A percentile compares a stretch with the other conserved stretches of the same genome.
These are phyloP conservation scores for Monosporozyma servazzii DNA, from an alignment of 805 yeast genomes.

Conservation along the genomic window DNA sequence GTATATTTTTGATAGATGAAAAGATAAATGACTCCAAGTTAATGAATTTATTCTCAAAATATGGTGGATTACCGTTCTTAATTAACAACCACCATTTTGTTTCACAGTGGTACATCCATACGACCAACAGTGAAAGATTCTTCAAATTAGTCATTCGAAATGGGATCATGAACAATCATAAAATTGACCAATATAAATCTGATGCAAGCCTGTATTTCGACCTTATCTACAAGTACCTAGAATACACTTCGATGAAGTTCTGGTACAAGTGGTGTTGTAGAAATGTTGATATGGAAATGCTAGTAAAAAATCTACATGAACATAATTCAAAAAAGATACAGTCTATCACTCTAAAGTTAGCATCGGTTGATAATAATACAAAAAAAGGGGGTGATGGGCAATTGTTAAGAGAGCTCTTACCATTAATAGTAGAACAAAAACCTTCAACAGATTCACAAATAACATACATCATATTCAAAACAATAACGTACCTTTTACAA, in stretches of 20 bases:
- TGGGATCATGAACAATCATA: conserved; percentile 18
- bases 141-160: conserved; percentile 14
- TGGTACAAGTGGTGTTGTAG: conserved; percentile 25
- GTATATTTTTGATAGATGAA: conserved; percentile 18
- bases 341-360: conserved; percentile 18
- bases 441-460: conserved; percentile 9
- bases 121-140: not conserved
- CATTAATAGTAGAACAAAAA: conserved; percentile 3
- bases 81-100: conserved; percentile 3
- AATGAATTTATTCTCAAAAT: conserved; percentile 12
- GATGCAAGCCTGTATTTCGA: conserved; percentile 14
- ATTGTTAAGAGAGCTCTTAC: conserved; percentile 13
- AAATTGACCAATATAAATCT: conserved; percentile 7
- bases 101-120: not conserved
- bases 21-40: conserved; percentile 17
- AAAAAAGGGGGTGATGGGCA: conserved; percentile 9
- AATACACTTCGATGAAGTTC: conserved; percentile 14
- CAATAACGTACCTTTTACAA: conserved; percentile 15
- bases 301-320: conserved; percentile 6
- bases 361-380: conserved; percentile 7
- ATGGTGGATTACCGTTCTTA: conserved; percentile 23
- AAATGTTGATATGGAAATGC: conserved; percentile 9
- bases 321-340: conserved; percentile 14
- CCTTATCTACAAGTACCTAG: conserved; percentile 16
- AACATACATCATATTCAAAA: conserved; percentile 19